A percentile compares a stretch with the other conserved stretches of the same genome.
These are phyloP conservation scores for Phialophora macrospora DNA, from an alignment of 2,329 filamentous ascomycete genomes.

Conservation along the genomic window DNA sequence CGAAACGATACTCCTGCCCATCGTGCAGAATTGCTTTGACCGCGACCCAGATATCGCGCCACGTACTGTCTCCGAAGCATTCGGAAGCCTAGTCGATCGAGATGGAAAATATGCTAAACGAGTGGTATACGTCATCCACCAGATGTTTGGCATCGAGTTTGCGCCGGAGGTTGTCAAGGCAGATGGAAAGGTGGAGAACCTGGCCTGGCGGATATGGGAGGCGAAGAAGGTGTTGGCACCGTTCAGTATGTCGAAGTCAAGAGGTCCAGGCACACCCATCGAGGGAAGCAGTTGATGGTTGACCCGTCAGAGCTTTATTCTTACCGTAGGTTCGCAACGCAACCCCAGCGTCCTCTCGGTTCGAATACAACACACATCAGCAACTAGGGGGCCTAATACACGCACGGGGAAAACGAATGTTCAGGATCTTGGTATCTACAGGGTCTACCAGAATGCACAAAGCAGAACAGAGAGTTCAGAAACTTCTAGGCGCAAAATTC, in stretches of 20 bases:
- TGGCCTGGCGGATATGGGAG: slow-evolving; percentile 94
- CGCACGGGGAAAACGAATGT: not conserved
- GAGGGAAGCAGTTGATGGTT: slow-evolving; percentile 18
- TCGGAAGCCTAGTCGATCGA: slow-evolving; percentile 81
- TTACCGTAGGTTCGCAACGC: not conserved
- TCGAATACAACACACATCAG: not conserved
- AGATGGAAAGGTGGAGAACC: slow-evolving; percentile 85
- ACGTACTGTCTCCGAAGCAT: slow-evolving; percentile 75
- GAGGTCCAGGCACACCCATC: slow-evolving; percentile 65
- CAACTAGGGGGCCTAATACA: not conserved
- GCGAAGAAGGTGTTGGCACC: slow-evolving; percentile 89
- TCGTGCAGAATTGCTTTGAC: slow-evolving; percentile 92
- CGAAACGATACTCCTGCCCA: slow-evolving; percentile 75
- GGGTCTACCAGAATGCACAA: not conserved
- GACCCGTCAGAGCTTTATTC: not conserved
- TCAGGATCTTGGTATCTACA: not conserved
- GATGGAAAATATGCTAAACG: slow-evolving; percentile 87
- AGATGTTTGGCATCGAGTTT: slow-evolving; percentile 97
- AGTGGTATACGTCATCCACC: slow-evolving; percentile 90
- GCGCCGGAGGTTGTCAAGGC: slow-evolving; percentile 89
- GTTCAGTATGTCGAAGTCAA: slow-evolving; percentile 71
- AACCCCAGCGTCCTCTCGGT: not conserved
- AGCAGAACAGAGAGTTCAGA: not conserved
- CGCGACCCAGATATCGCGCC: slow-evolving; percentile 90
- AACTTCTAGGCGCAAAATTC: not conserved